phyloP scores from a whole-genome alignment of 108 stramenopile species.

The Fragilariopsis cylindrus region DNA sequence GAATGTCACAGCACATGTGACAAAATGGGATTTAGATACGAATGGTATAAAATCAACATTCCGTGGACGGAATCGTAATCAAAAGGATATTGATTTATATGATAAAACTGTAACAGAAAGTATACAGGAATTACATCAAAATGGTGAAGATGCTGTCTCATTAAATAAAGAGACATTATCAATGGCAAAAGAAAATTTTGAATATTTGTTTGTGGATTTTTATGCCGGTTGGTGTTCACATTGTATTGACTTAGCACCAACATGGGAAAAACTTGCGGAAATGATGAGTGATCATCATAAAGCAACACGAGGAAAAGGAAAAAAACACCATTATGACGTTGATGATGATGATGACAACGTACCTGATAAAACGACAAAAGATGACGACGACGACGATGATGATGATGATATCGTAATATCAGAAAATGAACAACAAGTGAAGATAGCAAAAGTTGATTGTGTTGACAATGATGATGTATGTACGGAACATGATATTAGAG shows the following conservation, averaged over 20 bases:
- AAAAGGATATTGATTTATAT: conserved; percentile 61
- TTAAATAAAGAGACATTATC: conserved; percentile 56
- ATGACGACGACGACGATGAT: conserved; percentile 70
- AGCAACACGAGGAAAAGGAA: conserved; percentile 28
- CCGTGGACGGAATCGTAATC: conserved; percentile 77
- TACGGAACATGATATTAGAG: conserved; percentile 60
- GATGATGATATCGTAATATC: conserved; percentile 67
- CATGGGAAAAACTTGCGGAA: conserved; percentile 86
- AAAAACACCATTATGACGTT: conserved; percentile 34
- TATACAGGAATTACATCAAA: conserved; percentile 81
- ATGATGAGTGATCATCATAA: conserved; percentile 60
- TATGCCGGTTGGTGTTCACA: conserved; percentile 84
- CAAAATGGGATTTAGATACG: conserved; percentile 90
- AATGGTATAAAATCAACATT: conserved; percentile 71
- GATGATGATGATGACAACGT: conserved; percentile 61
- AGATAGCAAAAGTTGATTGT: conserved; percentile 86
- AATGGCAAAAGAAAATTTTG: conserved; percentile 31
- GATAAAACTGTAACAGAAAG: conserved; percentile 74
- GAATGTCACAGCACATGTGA: conserved; percentile 90
- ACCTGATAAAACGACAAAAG: conserved; percentile 59
- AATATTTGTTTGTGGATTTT: conserved; percentile 65
- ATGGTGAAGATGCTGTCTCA: conserved; percentile 80
- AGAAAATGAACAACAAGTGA: conserved; percentile 62
- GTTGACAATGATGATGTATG: conserved; percentile 85
- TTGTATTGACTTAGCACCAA: conserved; percentile 80